Base-by-base conservation (phyloP, 1,139 yeast species). In the Wickerhamiella infanticola region DNA sequence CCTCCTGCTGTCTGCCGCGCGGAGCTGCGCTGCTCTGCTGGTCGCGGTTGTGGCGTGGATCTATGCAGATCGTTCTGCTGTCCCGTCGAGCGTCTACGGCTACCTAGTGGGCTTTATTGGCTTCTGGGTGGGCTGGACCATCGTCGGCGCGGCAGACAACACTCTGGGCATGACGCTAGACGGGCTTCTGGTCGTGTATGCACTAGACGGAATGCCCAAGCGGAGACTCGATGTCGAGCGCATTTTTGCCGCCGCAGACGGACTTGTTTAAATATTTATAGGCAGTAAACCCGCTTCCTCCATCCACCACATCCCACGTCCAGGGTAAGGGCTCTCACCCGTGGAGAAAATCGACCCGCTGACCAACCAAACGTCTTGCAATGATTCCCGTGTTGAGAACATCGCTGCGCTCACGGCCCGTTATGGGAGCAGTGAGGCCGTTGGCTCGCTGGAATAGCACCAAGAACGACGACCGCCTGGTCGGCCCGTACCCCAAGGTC, bases 401-500 rank as follows among this genome's bases (percentile, higher is more conserved):
- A 27, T 13, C 13, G 26, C 31, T 29, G 35, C 35, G n/a, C n/a
- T 39, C 33, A 18, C 40, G 40, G 33, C 40, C 40, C n/a, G 33
- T 38, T 11, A 23, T 38, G 40, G 40, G 40, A 13, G 40, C 40
- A 3, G 31, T 26, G 25, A 29, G 40, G 40, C 6, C 40, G 23
- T 6, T 38, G 33, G 29, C 40, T 4, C 29, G 29, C 24, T 25
- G 18, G 7, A 25, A 24, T 24, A 41, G 39, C 24, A 41, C 45
- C 24, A 24, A 37, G 9, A 35, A 35, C 26, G 48, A 45, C 26
- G 50, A 50, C 45, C 55, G 56, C 29, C 50, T 52, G 58, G 54
- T 62, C 45, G 72, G 72, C 24, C 74, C 72, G 48, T 73, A 75
- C 49, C 79, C 80, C 41, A 65, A 68, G 13, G 62, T 68, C 29